Base-by-base conservation (phyloP, 169 alveolate species). In the Plasmodium vinckei region DNA sequence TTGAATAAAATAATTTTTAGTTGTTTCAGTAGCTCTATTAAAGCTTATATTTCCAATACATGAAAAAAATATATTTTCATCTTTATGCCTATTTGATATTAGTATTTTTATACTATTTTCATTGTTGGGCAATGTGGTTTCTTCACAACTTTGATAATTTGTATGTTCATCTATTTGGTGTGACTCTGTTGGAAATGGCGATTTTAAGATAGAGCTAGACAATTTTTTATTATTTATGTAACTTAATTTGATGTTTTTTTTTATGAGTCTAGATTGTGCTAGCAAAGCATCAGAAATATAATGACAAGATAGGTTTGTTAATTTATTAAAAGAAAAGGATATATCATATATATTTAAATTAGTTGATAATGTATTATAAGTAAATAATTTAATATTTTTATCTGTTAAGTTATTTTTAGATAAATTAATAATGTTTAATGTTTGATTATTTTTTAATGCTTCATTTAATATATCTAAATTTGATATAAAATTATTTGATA, bases 1-100 rank as follows among this genome's bases (percentile, higher is more conserved):
- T 49, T 75, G 88, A 23, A 75, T 27, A 67, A 25, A 75, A n/a
- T 46, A 25, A 33, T 61, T 51, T 63, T 63, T 75, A 17, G 75
- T 33, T 68, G 57, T 44, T 49, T 75, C 77, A 5, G 68, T 75
- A 9, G 88, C 88, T 63, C 88, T 75, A 39, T 75, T 61, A 61
- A 75, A 67, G n/a, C 21, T 63, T 25, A 44, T 42, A 9, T 61
- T 9, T 9, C 77, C 88, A 12, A 47, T 75, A 19, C 77, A 75
- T 9, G 88, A 75, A 63, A 75, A 75, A 56, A 75, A 75, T 46
- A 61, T 42, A 21, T 75, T 27, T 33, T 75, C 60, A 10, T 75
- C 88, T 13, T 47, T 63, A 54, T 75, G 88, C 23, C 88, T 67
- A 39, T 56, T 75, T 12, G 56, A 13, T 33, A 75, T 75, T 64